Base-by-base conservation (phyloP, 1,139 yeast genomes). In the Nematodospora anomalae region DNA sequence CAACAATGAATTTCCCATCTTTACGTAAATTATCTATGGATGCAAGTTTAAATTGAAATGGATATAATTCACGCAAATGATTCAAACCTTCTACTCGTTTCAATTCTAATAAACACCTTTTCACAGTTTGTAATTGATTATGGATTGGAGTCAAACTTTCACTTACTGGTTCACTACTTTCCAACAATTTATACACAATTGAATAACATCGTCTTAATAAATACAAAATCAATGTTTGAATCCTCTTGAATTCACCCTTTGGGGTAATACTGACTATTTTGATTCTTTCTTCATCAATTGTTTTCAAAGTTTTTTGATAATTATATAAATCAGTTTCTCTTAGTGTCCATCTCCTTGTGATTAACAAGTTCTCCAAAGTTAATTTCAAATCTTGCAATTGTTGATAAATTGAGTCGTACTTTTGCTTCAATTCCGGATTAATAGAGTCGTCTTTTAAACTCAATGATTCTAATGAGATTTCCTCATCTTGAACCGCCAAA, bases 291-390 rank as follows among this genome's bases (percentile, higher is more conserved):
- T 77, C 83, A 55, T 90, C 96, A 45, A 90, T 80, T 40, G 73
- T 75, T 51, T 80, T 81, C 45, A 90, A 67, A 45, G 71, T 72
- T 52, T 82, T 79, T 59, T 89, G 95, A 57, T 85, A 90, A 37
- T 75, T 74, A 62, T 85, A 92, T 48, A 92, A 70, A 61, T 92
- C 98, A 0, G 97, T 92, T 55, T 89, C 96, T 54, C 98, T 78
- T 62, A 92, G 70, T 2, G 97, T 90, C 98, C 98, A 92, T 58
- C 97, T 78, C 62, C 96, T 81, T 3, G 98, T 92, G 24, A 92
- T 79, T 46, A 89, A 70, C 47, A 92, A 67, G 49, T 86, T 87
- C 51, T 87, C 96, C 44, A 92, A 69, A 14, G 81, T 82, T 16
- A 78, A 70, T 58, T 88, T 87, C 49, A 88, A 70, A 30, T 74